Conservation (phyloP, 2,329 filamentous ascomycete species). For the Fusarium zealandicum region DNA sequence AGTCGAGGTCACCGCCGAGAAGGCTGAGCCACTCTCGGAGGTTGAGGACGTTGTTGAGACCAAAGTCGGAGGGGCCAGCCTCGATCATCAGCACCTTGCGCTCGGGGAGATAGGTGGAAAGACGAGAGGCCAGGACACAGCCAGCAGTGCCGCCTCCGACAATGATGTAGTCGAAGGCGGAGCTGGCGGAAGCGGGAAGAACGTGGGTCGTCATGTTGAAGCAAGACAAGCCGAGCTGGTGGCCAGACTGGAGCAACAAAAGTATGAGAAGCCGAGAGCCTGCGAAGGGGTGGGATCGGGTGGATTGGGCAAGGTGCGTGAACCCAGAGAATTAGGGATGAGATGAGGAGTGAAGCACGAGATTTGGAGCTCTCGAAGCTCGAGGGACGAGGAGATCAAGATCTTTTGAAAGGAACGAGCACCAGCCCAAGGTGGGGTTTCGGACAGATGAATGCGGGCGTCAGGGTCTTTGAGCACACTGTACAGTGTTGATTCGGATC, state of each 20-base stretch:
- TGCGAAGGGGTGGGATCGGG: background rate
- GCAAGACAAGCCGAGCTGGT: background rate
- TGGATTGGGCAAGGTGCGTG: background rate
- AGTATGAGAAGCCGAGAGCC: background rate
- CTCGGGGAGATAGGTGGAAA: conserved; percentile 83
- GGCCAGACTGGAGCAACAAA: background rate
- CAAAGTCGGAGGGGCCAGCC: conserved; percentile 87
- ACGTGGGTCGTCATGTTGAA: conserved; percentile 71
- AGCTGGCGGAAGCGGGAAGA: conserved; percentile 67
- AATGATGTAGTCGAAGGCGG: conserved; percentile 83
- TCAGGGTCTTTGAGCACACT: conserved; percentile 1
- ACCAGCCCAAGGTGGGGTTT: conserved; percentile 23
- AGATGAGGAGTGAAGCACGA: conserved; percentile 10
- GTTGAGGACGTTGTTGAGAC: conserved; percentile 85
- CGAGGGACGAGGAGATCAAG: conserved; percentile 19
- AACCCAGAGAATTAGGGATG: background rate
- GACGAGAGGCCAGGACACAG: conserved; percentile 81
- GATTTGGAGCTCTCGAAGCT: conserved; percentile 21
- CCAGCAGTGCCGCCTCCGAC: conserved; percentile 87
- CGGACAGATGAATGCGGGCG: conserved; percentile 3
- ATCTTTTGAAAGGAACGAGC: conserved; percentile 24
- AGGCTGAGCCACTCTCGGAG: conserved; percentile 87
- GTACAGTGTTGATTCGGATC: conserved; percentile 18
- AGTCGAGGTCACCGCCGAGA: conserved; percentile 87
- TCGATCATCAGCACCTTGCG: conserved; percentile 85